A percentile compares a stretch with the other conserved stretches of the same genome.
Evolutionary conservation across 805 yeast genomes (phyloP).

Genomic region (Wickerhamomyces bovis): DNA sequence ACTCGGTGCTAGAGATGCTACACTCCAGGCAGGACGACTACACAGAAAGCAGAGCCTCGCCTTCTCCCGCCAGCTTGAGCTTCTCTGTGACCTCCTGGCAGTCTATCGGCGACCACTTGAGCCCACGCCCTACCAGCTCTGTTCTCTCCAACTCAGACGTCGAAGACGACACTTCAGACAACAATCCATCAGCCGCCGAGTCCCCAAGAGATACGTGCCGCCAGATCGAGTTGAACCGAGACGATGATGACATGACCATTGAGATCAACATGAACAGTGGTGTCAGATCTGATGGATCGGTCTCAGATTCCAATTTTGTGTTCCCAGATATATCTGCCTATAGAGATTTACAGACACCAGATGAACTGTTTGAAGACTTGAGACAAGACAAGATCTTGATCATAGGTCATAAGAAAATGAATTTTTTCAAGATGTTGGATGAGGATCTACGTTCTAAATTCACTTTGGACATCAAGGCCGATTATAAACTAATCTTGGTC

Average conservation of each 20-base stretch:
- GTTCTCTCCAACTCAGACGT: slow-evolving; percentile 24
- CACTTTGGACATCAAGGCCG: slow-evolving; percentile 14
- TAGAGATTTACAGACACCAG: neutral
- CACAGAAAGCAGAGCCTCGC: neutral
- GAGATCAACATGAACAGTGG: slow-evolving; percentile 19
- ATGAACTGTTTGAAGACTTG: neutral
- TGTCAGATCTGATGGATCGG: neutral
- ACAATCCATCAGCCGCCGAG: neutral
- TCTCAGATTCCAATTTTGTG: slow-evolving; percentile 11
- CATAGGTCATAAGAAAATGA: slow-evolving; percentile 20
- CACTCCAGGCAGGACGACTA: slow-evolving; percentile 5
- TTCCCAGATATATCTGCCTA: slow-evolving; percentile 15
- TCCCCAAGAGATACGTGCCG: neutral
- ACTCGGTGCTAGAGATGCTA: slow-evolving; percentile 20
- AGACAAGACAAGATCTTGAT: slow-evolving; percentile 16
- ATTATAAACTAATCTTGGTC: slow-evolving; percentile 16
- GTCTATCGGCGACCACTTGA: slow-evolving; percentile 11
- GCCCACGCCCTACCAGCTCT: slow-evolving; percentile 24
- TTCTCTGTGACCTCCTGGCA: slow-evolving; percentile 25
- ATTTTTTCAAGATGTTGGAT: slow-evolving; percentile 16
- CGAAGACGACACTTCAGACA: slow-evolving; percentile 18
- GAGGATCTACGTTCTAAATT: slow-evolving; percentile 11
- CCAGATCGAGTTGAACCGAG: neutral
- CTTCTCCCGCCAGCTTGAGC: slow-evolving; percentile 5
- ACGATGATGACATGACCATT: slow-evolving; percentile 21